Percentiles rank a stretch among this genome's conserved stretches.
Conservation (phyloP, 164 flowering plant species). For the Magnolia officinalis region DNA sequence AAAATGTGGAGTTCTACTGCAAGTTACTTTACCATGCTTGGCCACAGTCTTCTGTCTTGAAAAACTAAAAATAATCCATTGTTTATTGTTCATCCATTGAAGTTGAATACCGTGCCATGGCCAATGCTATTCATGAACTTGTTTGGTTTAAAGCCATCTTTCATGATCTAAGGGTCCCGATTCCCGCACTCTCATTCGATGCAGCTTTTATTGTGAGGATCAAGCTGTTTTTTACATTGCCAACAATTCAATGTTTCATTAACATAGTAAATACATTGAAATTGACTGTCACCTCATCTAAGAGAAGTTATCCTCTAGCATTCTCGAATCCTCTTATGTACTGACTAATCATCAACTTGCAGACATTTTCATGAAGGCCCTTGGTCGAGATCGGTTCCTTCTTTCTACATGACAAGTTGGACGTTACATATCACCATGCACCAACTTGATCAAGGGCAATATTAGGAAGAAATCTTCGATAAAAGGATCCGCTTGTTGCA, state of each 20-base stretch:
- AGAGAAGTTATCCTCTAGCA: not conserved
- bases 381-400: not conserved
- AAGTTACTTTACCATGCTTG: no score
- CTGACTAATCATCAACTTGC: no score
- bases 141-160: no score
- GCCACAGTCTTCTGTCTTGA: no score
- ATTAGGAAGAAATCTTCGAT: not conserved
- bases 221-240: not conserved
- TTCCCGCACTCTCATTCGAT: no score
- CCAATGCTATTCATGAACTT: no score
- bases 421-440: not conserved
- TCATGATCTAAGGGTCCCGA: no score
- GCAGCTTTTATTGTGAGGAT: not conserved
- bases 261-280: no score
- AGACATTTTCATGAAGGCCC: not conserved
- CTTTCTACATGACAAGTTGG: not conserved
- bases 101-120: not conserved
- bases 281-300: not conserved
- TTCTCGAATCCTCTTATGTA: not conserved
- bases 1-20: no score
- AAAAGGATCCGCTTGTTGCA: no score
- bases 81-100: not conserved
- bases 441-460: not conserved
- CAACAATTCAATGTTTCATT: not conserved
- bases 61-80: no score